Percentiles rank a stretch among this genome's conserved stretches.
These are phyloP conservation scores for Podospora pseudoanserina DNA, from an alignment of 495 filamentous ascomycete species.

Conservation along the genomic window DNA sequence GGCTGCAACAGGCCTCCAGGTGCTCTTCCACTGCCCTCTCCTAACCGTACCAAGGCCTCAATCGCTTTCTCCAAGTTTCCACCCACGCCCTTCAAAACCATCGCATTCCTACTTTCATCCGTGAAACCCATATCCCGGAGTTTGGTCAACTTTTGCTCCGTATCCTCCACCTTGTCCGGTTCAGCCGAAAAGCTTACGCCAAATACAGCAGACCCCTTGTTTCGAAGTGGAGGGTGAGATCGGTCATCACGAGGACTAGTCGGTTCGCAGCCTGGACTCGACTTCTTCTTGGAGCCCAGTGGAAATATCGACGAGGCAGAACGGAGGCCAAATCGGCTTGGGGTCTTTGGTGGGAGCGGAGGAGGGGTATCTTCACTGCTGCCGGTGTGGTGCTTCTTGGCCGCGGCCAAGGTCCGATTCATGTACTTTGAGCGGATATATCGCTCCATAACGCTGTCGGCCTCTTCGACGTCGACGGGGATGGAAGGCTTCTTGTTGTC, in stretches of 20 bases:
- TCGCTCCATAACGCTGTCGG: conserved; percentile 86
- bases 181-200: conserved; percentile 57
- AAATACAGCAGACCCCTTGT: conserved; percentile 62
- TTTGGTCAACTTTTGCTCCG: conserved; percentile 66
- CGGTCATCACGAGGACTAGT: conserved; percentile 29
- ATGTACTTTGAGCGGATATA: conserved; percentile 95
- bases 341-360: conserved; percentile 79
- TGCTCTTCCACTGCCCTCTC: conserved; percentile 56
- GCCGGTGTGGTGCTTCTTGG: conserved; percentile 41
- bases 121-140: conserved; percentile 90
- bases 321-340: conserved; percentile 71
- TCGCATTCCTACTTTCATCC: conserved; percentile 75
- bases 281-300: conserved; percentile 42
- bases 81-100: conserved; percentile 71
- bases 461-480: conserved; percentile 85
- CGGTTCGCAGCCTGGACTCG: conserved; percentile 18
- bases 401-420: conserved; percentile 38
- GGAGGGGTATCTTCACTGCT: conserved; percentile 61
- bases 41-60: conserved; percentile 75
- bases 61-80: conserved; percentile 83
- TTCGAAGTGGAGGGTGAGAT: conserved; percentile 35
- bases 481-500: conserved; percentile 73
- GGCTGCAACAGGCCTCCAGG: conserved; percentile 37
- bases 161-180: conserved; percentile 43
- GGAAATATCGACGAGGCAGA: conserved; percentile 68